A percentile compares a stretch with the other conserved stretches of the same genome.
Evolutionary conservation across 2,329 filamentous ascomycete genomes (phyloP).

Genomic region (Fusarium papillatum): DNA sequence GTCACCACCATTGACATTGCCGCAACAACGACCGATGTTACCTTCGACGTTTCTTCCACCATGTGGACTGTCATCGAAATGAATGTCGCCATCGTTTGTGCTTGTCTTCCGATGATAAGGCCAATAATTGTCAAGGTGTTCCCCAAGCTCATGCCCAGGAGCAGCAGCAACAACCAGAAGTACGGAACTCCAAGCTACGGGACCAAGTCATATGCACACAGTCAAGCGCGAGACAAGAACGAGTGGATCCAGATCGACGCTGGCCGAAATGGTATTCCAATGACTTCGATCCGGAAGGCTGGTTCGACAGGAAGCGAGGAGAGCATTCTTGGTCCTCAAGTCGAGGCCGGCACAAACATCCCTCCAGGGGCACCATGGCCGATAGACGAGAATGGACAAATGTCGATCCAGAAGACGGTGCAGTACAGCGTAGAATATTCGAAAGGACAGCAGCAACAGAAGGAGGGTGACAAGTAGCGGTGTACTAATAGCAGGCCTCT

Average conservation of each 20-base stretch:
- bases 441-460: not conserved
- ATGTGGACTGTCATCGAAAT: conserved; percentile 57
- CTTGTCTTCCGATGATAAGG: conserved; percentile 54
- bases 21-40: conserved; percentile 45
- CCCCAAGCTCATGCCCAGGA: conserved; percentile 40
- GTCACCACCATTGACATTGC: conserved; percentile 47
- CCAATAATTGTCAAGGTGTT: conserved; percentile 46
- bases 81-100: conserved; percentile 54
- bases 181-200: conserved; percentile 30
- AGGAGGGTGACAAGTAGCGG: not conserved
- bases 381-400: conserved; percentile 4
- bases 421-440: conserved; percentile 36
- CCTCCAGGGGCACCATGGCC: conserved; percentile 9
- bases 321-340: conserved; percentile 32
- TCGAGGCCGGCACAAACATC: conserved; percentile 16
- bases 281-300: conserved; percentile 32
- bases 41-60: conserved; percentile 49
- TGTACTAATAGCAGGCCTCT: not conserved
- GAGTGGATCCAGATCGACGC: conserved; percentile 42
- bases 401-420: conserved; percentile 34
- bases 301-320: conserved; percentile 43
- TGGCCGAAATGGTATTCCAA: conserved; percentile 32
- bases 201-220: conserved; percentile 34
- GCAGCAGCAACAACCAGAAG: conserved; percentile 33
- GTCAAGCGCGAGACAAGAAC: conserved; percentile 33